Percentiles rank a stretch among this genome's conserved stretches.
Evolutionary conservation across 2,329 filamentous ascomycete genomes (phyloP).

Genomic region (Blumeria graminis): DNA sequence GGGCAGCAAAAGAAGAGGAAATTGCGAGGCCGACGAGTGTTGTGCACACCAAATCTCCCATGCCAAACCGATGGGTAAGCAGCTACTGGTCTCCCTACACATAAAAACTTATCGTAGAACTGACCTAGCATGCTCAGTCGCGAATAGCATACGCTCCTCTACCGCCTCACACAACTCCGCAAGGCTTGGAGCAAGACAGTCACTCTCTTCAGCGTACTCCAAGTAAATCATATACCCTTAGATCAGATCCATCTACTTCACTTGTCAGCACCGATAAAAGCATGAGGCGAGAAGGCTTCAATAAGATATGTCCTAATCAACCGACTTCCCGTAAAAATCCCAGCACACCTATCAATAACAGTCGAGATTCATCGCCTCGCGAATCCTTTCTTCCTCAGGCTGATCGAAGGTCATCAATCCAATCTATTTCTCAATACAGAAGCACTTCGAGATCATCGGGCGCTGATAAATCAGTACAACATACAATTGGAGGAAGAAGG

Average conservation of each 20-base stretch:
- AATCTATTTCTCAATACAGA: not conserved
- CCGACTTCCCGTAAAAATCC: conserved; percentile 3
- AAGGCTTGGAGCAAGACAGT: no score
- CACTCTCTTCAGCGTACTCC: no score
- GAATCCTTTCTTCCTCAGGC: conserved; percentile 6
- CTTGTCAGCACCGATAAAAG: no score
- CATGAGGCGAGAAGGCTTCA: no score
- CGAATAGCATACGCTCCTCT: no score
- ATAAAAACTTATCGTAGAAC: no score
- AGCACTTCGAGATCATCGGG: no score
- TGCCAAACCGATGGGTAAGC: conserved; percentile 11
- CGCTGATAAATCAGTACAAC: not conserved
- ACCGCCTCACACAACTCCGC: no score
- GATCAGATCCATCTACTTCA: no score
- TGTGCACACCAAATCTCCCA: conserved; percentile 4
- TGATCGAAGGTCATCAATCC: not conserved
- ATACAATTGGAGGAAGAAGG: conserved; percentile 9
- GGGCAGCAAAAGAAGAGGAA: conserved; percentile 14
- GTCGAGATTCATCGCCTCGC: conserved; percentile 10
- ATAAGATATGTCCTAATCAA: no score
- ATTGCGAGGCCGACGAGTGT: conserved; percentile 6
- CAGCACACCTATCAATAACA: conserved; percentile 10
- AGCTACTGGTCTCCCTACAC: not conserved
- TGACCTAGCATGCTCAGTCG: no score
- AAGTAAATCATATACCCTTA: no score